Evolutionary conservation across 2,329 filamentous ascomycete genomes (phyloP).

Genomic region (Basipetospora chlamydospora): DNA sequence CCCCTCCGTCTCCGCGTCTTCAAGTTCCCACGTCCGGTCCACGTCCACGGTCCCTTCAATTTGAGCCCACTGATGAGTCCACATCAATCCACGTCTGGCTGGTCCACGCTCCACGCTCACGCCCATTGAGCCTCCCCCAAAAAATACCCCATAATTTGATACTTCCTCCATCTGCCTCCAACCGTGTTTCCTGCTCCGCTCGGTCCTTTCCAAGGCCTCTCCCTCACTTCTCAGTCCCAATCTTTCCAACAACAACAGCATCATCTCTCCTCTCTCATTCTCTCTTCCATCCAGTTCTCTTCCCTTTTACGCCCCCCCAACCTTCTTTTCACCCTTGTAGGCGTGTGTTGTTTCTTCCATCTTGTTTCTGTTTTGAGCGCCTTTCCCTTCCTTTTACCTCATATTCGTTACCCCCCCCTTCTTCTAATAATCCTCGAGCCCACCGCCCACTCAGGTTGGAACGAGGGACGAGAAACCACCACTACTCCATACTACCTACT

Average conservation of each 20-base stretch:
- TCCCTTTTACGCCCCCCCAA: constrained; percentile 2
- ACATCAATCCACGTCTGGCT: neutral
- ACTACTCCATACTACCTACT: too few species aligned
- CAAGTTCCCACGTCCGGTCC: constrained; percentile 1
- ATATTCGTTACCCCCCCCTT: too few species aligned
- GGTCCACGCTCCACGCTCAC: too few species aligned
- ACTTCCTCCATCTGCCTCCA: constrained; percentile 4
- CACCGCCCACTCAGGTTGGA: too few species aligned
- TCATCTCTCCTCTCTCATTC: neutral
- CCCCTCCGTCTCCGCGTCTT: neutral
- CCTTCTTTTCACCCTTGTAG: constrained; percentile 1
- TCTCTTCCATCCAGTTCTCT: neutral
- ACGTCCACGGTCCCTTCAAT: too few species aligned
- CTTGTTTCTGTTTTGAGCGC: too few species aligned
- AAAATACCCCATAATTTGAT: too few species aligned
- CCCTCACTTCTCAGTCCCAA: constrained; percentile 5
- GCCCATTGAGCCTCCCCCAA: too few species aligned
- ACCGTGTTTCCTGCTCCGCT: constrained; percentile 6
- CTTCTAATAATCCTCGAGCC: too few species aligned
- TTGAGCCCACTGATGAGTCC: neutral
- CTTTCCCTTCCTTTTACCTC: too few species aligned
- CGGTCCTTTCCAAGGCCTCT: constrained; percentile 4
- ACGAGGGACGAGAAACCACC: too few species aligned
- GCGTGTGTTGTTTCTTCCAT: constrained; percentile 3
- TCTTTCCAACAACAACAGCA: neutral